Evolutionary conservation across 352 stramenopile genomes (phyloP), one percentile per base, ranked within the genome.

Genomic region (Phytophthora pistaciae): DNA sequence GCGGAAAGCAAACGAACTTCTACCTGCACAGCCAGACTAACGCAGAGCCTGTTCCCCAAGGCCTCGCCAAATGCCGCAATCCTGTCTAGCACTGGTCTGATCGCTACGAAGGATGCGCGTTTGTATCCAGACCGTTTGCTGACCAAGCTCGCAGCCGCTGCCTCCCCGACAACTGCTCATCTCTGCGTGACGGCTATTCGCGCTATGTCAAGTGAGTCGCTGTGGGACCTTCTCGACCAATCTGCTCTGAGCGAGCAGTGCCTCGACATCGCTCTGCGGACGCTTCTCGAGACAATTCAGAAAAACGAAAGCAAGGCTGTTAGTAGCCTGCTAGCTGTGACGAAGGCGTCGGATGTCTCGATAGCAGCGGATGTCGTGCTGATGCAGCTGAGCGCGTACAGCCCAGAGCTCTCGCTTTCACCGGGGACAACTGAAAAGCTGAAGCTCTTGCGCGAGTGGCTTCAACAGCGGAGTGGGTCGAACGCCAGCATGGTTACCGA

Each of bases 41-140:
- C 70, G 18, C 76, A 91, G 63, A 90, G 83, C 25, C 64, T 94
- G 44, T 94, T 92, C 50, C 89, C 82, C 7, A 88, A 86, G 50
- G 50, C 75, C 25, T 83, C 82, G 33, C 75, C 78, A 25, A 87
- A 80, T 53, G 72, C 61, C 10, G 76, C 75, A 14, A 92, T 91
- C 27, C 58, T 90, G 10, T 86, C 78, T 18, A 91, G 83, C 50
- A 95, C 87, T 5, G 87, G 84, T 27, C 72, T 94, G 46, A 85
- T 93, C 53, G 90, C 88, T 20, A 93, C 88, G 4, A 95, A 95
- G 59, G 86, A 95, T 50, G 18, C 75, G 6, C 83, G 85, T 3
- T 59, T 95, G 48, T 95, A 92, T 64, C 83, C 90, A 2, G 82
- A 91, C 18, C 55, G 81, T 18, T 75, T 96, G 21, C 52, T 94